Percentiles rank a stretch among this genome's conserved stretches.
Evolutionary conservation across 176 grass and related monocot genomes (phyloP).

Genomic region (Triticum turgidum): DNA sequence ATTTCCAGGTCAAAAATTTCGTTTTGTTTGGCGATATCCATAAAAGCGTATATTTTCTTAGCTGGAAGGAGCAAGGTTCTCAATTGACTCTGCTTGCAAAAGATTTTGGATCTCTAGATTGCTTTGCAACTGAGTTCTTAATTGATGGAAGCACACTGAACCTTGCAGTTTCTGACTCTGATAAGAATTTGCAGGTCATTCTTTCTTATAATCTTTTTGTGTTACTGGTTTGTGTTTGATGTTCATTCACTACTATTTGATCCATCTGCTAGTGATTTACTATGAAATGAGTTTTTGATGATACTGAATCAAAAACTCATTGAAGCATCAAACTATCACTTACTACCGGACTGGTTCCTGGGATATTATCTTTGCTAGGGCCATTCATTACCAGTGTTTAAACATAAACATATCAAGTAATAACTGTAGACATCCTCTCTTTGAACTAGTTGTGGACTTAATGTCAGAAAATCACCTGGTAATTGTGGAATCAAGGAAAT

Average conservation of each 20-base stretch:
- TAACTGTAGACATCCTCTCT: background rate
- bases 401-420: background rate
- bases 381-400: background rate
- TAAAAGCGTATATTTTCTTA: constrained; percentile 95
- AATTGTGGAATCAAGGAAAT: background rate
- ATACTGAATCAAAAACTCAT: background rate
- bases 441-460: background rate
- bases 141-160: constrained; percentile 96
- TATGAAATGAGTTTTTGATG: background rate
- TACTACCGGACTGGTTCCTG: background rate
- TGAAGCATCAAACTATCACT: background rate
- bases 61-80: constrained; percentile 98
- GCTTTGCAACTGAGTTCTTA: constrained; percentile 88
- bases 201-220: background rate
- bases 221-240: background rate
- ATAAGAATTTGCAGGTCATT: constrained; percentile 91
- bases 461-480: background rate
- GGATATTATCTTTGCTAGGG: background rate
- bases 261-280: background rate
- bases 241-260: background rate
- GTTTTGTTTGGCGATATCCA: constrained; percentile 93
- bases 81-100: constrained; percentile 90
- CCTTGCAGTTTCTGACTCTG: constrained; percentile 77
- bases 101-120: constrained; percentile 95
- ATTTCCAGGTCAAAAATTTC: constrained; percentile 85